Conservation (phyloP, 2,329 filamentous ascomycete genomes). For the Colletotrichum karsti region DNA sequence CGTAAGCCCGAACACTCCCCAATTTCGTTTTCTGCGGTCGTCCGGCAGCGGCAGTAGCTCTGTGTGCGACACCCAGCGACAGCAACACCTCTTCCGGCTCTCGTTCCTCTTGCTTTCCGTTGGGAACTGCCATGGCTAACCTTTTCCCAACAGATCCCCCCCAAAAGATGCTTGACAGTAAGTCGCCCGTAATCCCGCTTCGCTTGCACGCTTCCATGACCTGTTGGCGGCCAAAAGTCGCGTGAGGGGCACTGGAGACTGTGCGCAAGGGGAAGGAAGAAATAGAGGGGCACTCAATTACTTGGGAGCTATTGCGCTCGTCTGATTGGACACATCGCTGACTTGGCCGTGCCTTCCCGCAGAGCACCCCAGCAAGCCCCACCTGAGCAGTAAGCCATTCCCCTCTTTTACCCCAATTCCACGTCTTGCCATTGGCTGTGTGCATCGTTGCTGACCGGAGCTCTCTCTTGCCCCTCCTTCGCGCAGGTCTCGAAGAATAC, state of each 20-base stretch:
- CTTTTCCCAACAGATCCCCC: constrained; percentile 61
- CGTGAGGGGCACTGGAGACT: constrained; percentile 27
- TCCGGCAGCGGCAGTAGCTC: background rate
- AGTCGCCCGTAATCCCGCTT: constrained; percentile 39
- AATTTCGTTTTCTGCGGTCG: background rate
- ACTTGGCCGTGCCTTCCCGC: constrained; percentile 43
- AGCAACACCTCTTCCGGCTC: background rate
- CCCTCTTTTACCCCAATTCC: constrained; percentile 29
- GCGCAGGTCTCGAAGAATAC: constrained; percentile 70
- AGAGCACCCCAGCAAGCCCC: constrained; percentile 77
- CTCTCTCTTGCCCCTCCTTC: constrained; percentile 17
- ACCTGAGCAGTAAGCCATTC: constrained; percentile 65
- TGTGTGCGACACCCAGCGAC: background rate
- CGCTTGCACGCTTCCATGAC: too few relatives aligned
- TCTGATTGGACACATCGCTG: constrained; percentile 33
- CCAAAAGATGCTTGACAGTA: constrained; percentile 74
- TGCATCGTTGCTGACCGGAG: too few relatives aligned
- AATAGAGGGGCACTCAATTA: constrained; percentile 21
- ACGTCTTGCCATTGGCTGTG: constrained; percentile 15
- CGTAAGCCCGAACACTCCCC: constrained; percentile 54
- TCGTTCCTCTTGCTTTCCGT: background rate
- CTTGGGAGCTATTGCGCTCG: constrained; percentile 7
- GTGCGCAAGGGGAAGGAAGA: background rate
- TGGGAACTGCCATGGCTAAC: constrained; percentile 10
- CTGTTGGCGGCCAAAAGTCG: constrained; percentile 23